These are phyloP conservation scores for Lithocarpus polystachyus DNA, from an alignment of 306 rosid species.

Conservation along the genomic window DNA sequence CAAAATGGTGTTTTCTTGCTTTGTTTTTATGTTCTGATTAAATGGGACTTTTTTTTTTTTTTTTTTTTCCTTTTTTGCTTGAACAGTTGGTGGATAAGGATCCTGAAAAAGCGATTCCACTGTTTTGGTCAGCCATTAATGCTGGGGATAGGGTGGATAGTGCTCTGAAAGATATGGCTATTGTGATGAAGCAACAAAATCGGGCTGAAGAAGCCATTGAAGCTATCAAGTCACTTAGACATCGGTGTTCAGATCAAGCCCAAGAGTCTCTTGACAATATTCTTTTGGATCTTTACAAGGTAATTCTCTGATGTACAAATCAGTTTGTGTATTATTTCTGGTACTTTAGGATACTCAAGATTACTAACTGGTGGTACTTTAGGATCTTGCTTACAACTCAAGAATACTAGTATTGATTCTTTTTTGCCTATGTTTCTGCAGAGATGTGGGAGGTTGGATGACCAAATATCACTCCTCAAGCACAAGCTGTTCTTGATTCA, in stretches of 20 bases:
- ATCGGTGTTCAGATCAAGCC: slow-evolving; percentile 89
- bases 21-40: not conserved
- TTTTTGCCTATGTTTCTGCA: slow-evolving; percentile 9
- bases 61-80: not conserved
- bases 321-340: not conserved
- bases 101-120: slow-evolving; percentile 90
- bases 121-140: slow-evolving; percentile 96
- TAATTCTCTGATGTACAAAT: not conserved
- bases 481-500: slow-evolving; percentile 84
- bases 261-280: slow-evolving; percentile 98
- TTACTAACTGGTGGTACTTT: not conserved
- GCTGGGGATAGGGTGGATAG: slow-evolving; percentile 97
- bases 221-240: slow-evolving; percentile 84
- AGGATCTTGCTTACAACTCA: not conserved
- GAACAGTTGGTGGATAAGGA: slow-evolving; percentile 90
- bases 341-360: not conserved
- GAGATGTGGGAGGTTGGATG: slow-evolving; percentile 98
- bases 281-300: slow-evolving; percentile 95
- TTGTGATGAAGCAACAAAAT: slow-evolving; percentile 96
- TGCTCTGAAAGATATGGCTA: slow-evolving; percentile 97
- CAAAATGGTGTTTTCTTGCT: not conserved
- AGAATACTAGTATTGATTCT: not conserved
- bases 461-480: slow-evolving; percentile 73
- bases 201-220: slow-evolving; percentile 97
- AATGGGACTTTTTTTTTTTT: not conserved